These are phyloP conservation scores for Venturia asperata DNA, from an alignment of 2,329 filamentous ascomycete genomes.

Conservation along the genomic window DNA sequence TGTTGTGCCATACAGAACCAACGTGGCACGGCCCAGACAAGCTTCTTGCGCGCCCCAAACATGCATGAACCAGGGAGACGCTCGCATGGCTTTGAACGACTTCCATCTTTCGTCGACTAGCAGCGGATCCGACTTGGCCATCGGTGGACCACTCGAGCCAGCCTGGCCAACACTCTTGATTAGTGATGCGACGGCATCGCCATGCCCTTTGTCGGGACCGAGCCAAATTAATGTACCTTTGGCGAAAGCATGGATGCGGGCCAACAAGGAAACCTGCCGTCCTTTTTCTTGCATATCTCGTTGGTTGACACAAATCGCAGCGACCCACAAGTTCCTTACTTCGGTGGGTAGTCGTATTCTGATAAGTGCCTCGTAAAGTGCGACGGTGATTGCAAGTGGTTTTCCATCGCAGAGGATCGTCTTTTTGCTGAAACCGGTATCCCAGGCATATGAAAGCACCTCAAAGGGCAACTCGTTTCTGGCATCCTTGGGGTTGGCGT, in stretches of 20 bases:
- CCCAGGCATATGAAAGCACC: constrained; percentile 1
- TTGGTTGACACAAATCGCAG: constrained; percentile 16
- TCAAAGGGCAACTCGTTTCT: neutral
- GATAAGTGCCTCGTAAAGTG: neutral
- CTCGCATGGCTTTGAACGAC: neutral
- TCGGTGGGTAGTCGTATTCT: neutral
- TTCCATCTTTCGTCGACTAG: constrained; percentile 6
- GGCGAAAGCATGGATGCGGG: constrained; percentile 6
- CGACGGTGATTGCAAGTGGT: neutral
- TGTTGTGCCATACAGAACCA: neutral
- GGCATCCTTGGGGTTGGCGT: neutral
- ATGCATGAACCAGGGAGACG: constrained; percentile 7
- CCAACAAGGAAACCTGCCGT: constrained; percentile 4
- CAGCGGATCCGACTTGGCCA: neutral
- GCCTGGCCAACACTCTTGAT: neutral
- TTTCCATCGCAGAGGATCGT: constrained; percentile 6
- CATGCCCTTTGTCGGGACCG: constrained; percentile 8
- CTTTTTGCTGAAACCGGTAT: neutral
- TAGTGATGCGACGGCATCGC: neutral
- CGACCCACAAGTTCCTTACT: constrained; percentile 4
- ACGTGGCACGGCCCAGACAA: neutral
- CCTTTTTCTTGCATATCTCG: constrained; percentile 8
- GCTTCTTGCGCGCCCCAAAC: constrained; percentile 14
- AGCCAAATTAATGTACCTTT: constrained; percentile 6
- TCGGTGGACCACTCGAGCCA: neutral